Conservation (phyloP, 192 early-diverging fungal species). For the Chytriomyces sp. region DNA sequence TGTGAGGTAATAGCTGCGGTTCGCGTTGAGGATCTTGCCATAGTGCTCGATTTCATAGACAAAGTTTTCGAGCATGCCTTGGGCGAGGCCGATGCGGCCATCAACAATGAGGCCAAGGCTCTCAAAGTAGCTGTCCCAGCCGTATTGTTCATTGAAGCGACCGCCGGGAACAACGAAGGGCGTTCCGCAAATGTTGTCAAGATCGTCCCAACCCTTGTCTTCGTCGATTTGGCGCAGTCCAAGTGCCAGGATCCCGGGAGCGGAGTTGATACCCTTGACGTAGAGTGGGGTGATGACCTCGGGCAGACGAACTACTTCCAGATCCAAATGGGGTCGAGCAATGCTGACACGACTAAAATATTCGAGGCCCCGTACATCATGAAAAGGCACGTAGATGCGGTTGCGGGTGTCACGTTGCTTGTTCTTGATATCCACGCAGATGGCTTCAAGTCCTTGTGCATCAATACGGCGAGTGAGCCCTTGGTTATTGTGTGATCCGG, state of each 20-base stretch:
- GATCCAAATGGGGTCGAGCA: constrained; percentile 56
- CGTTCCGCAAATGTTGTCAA: constrained; percentile 52
- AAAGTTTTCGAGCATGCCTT: constrained; percentile 98
- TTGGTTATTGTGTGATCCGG: too few relatives aligned
- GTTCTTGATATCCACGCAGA: constrained; percentile 93
- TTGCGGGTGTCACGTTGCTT: constrained; percentile 70
- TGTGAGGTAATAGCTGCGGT: constrained; percentile 94
- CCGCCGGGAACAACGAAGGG: constrained; percentile 98
- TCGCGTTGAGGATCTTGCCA: constrained; percentile 98
- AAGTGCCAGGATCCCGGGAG: constrained; percentile 88
- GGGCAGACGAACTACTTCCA: constrained; percentile 83
- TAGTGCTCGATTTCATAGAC: constrained; percentile 97
- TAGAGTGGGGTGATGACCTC: constrained; percentile 83
- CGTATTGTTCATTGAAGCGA: constrained; percentile 99
- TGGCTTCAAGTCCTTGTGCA: constrained; percentile 78
- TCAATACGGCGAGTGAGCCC: background rate
- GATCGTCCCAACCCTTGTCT: constrained; percentile 9
- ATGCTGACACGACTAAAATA: constrained; percentile 79
- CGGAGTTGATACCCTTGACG: constrained; percentile 87
- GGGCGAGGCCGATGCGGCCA: constrained; percentile 80
- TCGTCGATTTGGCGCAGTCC: constrained; percentile 54
- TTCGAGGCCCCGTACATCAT: constrained; percentile 70
- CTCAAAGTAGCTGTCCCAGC: constrained; percentile 83
- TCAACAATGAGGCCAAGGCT: constrained; percentile 85
- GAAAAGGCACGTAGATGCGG: constrained; percentile 90